Base-by-base conservation (phyloP, 2,329 filamentous ascomycete species). In the Xylaria sp. region DNA sequence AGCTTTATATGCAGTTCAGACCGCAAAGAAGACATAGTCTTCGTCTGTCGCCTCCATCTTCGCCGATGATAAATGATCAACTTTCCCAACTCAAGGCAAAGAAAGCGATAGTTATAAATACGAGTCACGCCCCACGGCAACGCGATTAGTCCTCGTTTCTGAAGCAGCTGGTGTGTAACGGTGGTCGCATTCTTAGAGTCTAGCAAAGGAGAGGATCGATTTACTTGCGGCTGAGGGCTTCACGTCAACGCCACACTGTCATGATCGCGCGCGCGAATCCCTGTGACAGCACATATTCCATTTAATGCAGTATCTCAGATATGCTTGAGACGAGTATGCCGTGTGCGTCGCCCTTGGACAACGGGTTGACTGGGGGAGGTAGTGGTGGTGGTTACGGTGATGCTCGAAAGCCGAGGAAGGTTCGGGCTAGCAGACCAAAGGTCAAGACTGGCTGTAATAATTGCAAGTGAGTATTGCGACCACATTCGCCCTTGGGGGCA, bases 361-460 rank as follows among this genome's bases (percentile, higher is more conserved):
- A 49, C 45, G 63, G 60, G 33, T 66, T 63, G 29, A 6, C 29
- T 17, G 59, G 63, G 7, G 66, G 56, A 20, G 55, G 36, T 4
- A 27, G 36, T n/a, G 49, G 45, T n/a, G 33, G 49, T 29, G 72
- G 69, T 55, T 73, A 76, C 51, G 71, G 71, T 36, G 66, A 71
- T 50, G 29, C 49, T 36, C 74, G 73, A 54, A 78, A 75, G 49
- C 75, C 75, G 39, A 86, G 82, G 73, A 81, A 85, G 59, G 80
- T 79, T 15, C 81, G 86, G 61, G 84, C 81, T 31, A 88, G 86
- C 75, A 85, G 82, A 70, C 85, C 86, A 15, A 90, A 90, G 75
- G 88, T 89, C 69, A 90, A 89, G 79, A 90, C 88, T 0, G 88
- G 88, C 45, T 90, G 89, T 77, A 83, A 82, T 72, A 89, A 87